Conservation (phyloP, 2,329 filamentous ascomycete genomes). For the Sporothrix sp. region DNA sequence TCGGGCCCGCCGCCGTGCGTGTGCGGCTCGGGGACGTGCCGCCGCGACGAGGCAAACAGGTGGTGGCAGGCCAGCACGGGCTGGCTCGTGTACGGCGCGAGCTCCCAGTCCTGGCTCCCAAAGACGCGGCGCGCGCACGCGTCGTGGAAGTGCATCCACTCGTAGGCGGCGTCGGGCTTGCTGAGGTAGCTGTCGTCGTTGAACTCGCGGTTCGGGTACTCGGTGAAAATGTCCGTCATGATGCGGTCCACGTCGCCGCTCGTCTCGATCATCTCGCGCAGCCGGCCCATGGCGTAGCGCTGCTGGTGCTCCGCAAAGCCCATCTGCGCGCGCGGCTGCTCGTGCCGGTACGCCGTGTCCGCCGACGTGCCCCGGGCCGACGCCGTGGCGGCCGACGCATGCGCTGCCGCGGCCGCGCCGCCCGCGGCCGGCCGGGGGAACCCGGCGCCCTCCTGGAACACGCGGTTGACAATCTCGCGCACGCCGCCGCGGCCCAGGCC, state of each 20-base stretch:
- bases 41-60: slow-evolving; percentile 69
- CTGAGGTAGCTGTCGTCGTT: slow-evolving; percentile 87
- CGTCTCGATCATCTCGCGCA: slow-evolving; percentile 68
- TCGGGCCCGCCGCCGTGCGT: slow-evolving; percentile 32
- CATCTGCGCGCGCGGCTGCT: slow-evolving; percentile 50
- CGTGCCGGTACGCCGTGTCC: slow-evolving; percentile 37
- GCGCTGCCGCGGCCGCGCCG: slow-evolving; percentile 22
- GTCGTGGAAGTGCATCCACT: slow-evolving; percentile 95
- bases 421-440: slow-evolving; percentile 50
- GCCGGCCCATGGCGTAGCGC: slow-evolving; percentile 59
- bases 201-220: slow-evolving; percentile 78
- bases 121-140: slow-evolving; percentile 68
- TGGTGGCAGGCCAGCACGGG: slow-evolving; percentile 83
- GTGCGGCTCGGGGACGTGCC: slow-evolving; percentile 31
- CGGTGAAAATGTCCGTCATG: slow-evolving; percentile 71
- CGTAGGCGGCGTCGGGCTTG: slow-evolving; percentile 80
- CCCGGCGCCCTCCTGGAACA: slow-evolving; percentile 70
- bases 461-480: slow-evolving; percentile 66
- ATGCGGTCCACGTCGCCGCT: slow-evolving; percentile 71
- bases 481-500: slow-evolving; percentile 61
- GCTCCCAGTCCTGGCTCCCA: slow-evolving; percentile 84
- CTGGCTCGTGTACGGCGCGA: slow-evolving; percentile 77
- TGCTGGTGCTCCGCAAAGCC: slow-evolving; percentile 66
- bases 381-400: slow-evolving; percentile 17
- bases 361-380: slow-evolving; percentile 22